Conservation (phyloP, 2,329 filamentous ascomycete species). For the Monosporascus cannonballus region DNA sequence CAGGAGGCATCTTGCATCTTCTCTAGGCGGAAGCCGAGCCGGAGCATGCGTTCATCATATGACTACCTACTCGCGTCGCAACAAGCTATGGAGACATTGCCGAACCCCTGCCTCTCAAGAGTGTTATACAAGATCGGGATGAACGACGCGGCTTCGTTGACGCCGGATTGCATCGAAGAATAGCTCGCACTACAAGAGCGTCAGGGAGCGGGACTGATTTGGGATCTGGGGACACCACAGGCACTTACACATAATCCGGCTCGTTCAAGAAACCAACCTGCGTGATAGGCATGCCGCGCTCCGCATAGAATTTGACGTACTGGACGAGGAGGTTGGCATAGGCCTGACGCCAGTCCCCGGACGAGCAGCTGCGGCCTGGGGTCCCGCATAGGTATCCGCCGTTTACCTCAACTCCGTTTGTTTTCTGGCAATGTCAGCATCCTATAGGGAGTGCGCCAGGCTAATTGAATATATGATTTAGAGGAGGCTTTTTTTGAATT, state of each 20-base stretch:
- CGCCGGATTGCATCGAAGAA: slow-evolving; percentile 29
- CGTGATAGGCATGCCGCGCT: slow-evolving; percentile 36
- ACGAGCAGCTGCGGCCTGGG: slow-evolving; percentile 29
- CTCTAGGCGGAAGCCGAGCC: neutral
- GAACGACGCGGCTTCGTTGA: slow-evolving; percentile 23
- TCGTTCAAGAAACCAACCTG: slow-evolving; percentile 44
- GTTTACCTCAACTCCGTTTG: neutral
- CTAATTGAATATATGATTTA: no score
- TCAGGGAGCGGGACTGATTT: neutral
- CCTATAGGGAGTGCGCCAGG: neutral
- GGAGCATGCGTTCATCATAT: neutral
- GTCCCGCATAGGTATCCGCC: slow-evolving; percentile 31
- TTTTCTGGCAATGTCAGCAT: neutral
- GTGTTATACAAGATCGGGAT: slow-evolving; percentile 31
- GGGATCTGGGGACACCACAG: neutral
- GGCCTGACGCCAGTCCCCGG: slow-evolving; percentile 40
- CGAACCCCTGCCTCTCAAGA: slow-evolving; percentile 29
- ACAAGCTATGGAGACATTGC: slow-evolving; percentile 34
- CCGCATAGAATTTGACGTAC: slow-evolving; percentile 40
- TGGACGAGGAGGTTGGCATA: slow-evolving; percentile 43
- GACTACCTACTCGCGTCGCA: slow-evolving; percentile 32
- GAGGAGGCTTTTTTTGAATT: no score
- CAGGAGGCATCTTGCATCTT: neutral
- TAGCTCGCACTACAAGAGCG: slow-evolving; percentile 25
- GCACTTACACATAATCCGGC: slow-evolving; percentile 29